phyloP scores from a whole-genome alignment of 2,329 filamentous ascomycete genomes.

The Orbilia brochopaga region DNA sequence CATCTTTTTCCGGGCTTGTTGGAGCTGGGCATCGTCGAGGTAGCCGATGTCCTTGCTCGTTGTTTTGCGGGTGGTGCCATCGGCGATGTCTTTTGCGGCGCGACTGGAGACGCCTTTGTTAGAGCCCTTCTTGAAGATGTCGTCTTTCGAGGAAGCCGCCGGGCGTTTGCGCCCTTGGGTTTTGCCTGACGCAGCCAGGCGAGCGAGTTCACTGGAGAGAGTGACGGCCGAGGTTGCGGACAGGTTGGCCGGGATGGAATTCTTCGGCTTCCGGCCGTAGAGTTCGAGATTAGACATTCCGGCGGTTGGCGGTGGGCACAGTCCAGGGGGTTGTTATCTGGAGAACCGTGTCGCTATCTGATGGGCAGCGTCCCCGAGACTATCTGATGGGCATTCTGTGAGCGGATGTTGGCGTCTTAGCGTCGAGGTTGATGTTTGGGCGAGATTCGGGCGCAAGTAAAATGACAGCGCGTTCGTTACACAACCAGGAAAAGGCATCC shows the following conservation, averaged over 20 bases:
- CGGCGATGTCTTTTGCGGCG: constrained; percentile 66
- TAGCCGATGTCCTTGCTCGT: constrained; percentile 68
- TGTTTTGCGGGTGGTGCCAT: constrained; percentile 59
- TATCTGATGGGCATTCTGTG: constrained; percentile 24
- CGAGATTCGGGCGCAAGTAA: background rate
- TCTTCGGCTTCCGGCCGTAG: constrained; percentile 78
- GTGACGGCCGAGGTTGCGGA: constrained; percentile 75
- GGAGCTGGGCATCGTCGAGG: constrained; percentile 66
- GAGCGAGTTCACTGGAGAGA: constrained; percentile 84
- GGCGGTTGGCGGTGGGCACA: constrained; percentile 1
- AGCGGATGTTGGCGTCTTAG: background rate
- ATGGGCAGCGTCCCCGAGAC: too few relatives aligned
- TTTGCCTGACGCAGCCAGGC: constrained; percentile 52
- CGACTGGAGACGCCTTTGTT: constrained; percentile 70
- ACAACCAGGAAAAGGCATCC: background rate
- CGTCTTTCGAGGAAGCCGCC: constrained; percentile 36
- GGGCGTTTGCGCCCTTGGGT: constrained; percentile 37
- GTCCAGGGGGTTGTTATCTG: constrained; percentile 17
- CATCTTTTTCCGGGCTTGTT: constrained; percentile 77
- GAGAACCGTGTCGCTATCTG: constrained; percentile 9
- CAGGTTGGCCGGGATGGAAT: constrained; percentile 64
- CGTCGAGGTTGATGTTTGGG: constrained; percentile 8
- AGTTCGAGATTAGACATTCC: constrained; percentile 69
- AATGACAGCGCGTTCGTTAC: constrained; percentile 15
- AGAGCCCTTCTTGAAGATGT: constrained; percentile 61